Base-by-base conservation (phyloP, 2,329 filamentous ascomycete genomes). In the Diaporthe sp. region DNA sequence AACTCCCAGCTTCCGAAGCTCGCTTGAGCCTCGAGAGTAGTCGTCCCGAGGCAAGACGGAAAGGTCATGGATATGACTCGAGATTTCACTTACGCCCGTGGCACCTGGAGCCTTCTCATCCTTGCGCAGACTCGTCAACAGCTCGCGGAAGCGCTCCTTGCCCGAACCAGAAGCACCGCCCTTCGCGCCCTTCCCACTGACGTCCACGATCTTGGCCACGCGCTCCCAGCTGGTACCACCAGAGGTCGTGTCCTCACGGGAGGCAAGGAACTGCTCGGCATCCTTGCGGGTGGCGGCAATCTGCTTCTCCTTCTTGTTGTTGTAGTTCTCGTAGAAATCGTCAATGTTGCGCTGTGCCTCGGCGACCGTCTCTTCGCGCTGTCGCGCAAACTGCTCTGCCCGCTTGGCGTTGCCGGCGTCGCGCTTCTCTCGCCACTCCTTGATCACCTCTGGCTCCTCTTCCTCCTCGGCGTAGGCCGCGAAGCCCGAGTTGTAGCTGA, bases 291-390 rank as follows among this genome's bases (percentile, higher is more conserved):
- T 97, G 87, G 97, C 95, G 30, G 93, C 89, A 78, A 98, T 93
- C 75, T 91, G 91, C 90, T 98, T 98, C 84, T 99, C 97, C 84
- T 97, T 96, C 87, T 98, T 98, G 84, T 93, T 92, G 88, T 98
- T 98, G 89, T 99, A 99, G 86, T 98, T 98, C 82, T 98, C 96
- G 88, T 99, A 99, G 86, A 98, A 99, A 83, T 98, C 97, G 83
- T 99, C 97, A 77, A 99, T 97, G 84, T 97, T 97, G 83, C 96
- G 91, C 82, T 95, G 95, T 15, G 97, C 97, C 79, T 97, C 95
- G 83, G 95, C 92, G 82, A 98, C 87, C 2, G 95, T 98, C 83
- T 96, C 92, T 77, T 91, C 90, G 83, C 97, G 97, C 86, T 96
- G 95, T 78, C 91, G 89, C 55, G 92, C 91, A 72, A 96, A 96